A percentile compares a stretch with the other conserved stretches of the same genome.
phyloP scores from a whole-genome alignment of 2,329 filamentous ascomycete genomes.

The Fusarium oxysporum region DNA sequence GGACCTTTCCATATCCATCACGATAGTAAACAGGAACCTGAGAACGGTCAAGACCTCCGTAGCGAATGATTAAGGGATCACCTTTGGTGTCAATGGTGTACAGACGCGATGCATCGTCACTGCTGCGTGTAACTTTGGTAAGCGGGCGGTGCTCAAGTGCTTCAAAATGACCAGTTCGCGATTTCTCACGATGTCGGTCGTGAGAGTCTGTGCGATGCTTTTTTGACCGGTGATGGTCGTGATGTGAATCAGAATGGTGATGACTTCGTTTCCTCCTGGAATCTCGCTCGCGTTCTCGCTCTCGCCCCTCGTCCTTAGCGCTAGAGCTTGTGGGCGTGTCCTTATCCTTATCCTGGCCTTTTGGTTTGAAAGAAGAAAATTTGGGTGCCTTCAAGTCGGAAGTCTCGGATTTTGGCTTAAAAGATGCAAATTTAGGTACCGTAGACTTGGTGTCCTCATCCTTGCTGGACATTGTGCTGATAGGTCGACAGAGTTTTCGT shows the following conservation, averaged over 20 bases:
- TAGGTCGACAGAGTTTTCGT: conserved; percentile 8
- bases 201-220: conserved; percentile 29
- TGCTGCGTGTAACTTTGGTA: conserved; percentile 9
- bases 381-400: conserved; percentile 62
- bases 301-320: conserved; percentile 33
- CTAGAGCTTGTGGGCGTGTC: conserved; percentile 26
- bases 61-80: conserved; percentile 79
- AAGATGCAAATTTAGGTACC: conserved; percentile 79
- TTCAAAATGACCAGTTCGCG: conserved; percentile 9
- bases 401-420: conserved; percentile 59
- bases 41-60: conserved; percentile 79
- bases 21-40: conserved; percentile 78
- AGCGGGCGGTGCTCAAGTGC: conserved; percentile 15
- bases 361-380: conserved; percentile 77
- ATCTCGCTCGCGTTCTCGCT: conserved; percentile 37
- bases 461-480: conserved; percentile 45
- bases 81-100: conserved; percentile 80
- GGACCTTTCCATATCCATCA: conserved; percentile 73
- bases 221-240: conserved; percentile 32
- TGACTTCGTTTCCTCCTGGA: conserved; percentile 36
- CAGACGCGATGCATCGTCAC: conserved; percentile 40
- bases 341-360: conserved; percentile 52
- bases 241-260: conserved; percentile 30
- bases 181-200: conserved; percentile 22
- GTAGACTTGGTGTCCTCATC: conserved; percentile 39